Conservation (phyloP, 2,329 filamentous ascomycete species). For the Incumbomyces lentus region DNA sequence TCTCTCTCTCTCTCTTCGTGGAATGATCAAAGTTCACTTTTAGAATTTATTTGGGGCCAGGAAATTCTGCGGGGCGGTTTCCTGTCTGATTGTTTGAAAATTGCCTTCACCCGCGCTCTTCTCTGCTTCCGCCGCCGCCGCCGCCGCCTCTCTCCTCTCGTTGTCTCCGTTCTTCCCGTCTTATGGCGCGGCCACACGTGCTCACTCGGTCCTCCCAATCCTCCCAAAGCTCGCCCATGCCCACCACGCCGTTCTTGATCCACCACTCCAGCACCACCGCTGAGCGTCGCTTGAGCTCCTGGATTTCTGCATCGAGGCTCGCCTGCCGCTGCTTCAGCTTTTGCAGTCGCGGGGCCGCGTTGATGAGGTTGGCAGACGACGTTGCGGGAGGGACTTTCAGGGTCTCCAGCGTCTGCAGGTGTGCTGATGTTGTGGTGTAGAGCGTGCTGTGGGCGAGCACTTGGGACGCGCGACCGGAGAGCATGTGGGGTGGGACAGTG, state of each 20-base stretch:
- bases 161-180: conserved; percentile 45
- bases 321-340: conserved; percentile 28
- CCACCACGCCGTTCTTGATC: conserved; percentile 64
- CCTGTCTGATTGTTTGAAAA: too few relatives aligned
- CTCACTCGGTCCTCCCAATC: conserved; percentile 60
- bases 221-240: conserved; percentile 57
- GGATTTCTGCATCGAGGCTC: conserved; percentile 30
- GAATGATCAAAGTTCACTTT: too few relatives aligned
- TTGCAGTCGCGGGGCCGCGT: conserved; percentile 34
- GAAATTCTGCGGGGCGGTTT: too few relatives aligned
- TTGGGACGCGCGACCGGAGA: conserved; percentile 23
- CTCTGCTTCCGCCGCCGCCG: too few relatives aligned
- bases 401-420: conserved; percentile 38
- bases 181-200: conserved; percentile 54
- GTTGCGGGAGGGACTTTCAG: conserved; percentile 35
- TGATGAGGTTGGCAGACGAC: conserved; percentile 32
- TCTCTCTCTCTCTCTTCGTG: too few relatives aligned
- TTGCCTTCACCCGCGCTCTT: too few relatives aligned
- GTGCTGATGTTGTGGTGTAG: conserved; percentile 38
- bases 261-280: conserved; percentile 51
- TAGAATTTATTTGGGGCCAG: too few relatives aligned
- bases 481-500: conserved; percentile 25
- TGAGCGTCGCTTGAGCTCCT: conserved; percentile 33
- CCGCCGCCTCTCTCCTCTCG: conserved; percentile 34
- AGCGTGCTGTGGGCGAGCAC: conserved; percentile 36